phyloP scores from a whole-genome alignment of 2,329 filamentous ascomycete species.

The Penicillium sp. region DNA sequence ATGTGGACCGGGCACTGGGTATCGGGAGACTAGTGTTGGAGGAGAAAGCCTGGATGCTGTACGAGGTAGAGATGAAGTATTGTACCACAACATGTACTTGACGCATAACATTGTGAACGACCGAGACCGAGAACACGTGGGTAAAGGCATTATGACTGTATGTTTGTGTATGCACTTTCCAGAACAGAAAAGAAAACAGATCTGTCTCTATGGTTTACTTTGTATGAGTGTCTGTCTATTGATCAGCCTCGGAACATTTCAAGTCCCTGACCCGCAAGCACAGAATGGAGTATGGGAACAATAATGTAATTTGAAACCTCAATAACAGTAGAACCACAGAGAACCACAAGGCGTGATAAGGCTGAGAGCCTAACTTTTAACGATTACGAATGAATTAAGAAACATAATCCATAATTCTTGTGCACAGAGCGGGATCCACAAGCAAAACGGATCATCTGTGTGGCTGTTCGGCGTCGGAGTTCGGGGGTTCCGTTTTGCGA shows the following conservation, averaged over 20 bases:
- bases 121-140: conserved; percentile 7
- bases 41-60: background rate
- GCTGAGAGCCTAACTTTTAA: background rate
- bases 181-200: background rate
- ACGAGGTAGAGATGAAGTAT: background rate
- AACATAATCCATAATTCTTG: background rate
- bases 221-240: background rate
- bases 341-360: background rate
- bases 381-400: background rate
- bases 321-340: background rate
- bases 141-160: background rate
- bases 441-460: background rate
- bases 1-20: background rate
- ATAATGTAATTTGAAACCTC: background rate
- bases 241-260: background rate
- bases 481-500: conserved; percentile 1
- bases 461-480: conserved; percentile 8
- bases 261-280: background rate
- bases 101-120: background rate
- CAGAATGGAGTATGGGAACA: background rate
- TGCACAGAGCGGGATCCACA: background rate
- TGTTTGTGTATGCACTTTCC: background rate
- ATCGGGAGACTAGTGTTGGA: background rate
- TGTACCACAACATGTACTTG: background rate
- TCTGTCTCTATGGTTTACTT: background rate